Evolutionary conservation across 148 eudicot genomes (phyloP), one percentile per base, ranked within the genome.

Genomic region (Pouteria glomerata): DNA sequence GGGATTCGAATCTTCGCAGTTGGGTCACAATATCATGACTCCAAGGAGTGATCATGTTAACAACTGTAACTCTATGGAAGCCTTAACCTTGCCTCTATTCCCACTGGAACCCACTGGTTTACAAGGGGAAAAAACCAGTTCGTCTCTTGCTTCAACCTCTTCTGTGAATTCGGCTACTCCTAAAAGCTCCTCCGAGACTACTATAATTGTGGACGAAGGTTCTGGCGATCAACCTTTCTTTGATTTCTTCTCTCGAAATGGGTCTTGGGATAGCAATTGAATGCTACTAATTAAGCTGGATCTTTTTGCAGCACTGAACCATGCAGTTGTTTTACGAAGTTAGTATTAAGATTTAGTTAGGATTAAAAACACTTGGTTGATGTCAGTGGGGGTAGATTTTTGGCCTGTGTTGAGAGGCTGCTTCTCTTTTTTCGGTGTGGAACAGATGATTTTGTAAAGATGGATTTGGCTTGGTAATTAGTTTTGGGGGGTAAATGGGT

Each of bases 81-180:
- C 78, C 72, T 81, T 78, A 76, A 85, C 89, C 15, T 73, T 85
- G 82, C 76, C 76, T 65, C 81, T 92, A 30, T 92, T 92, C 73
- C 97, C 97, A 3, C 53, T 88, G 21, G 88, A 89, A 57, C 97
- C 97, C 3, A 89, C 91, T 24, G 96, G 97, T 66, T 63, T 84
- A 66, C 73, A 72, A 33, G 58, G 45, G 73, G 84, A 55, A 63
- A 65, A 41, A 8, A 65, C 48, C 75, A 80, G 52, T 21, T 44
- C 42, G 18, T 67, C 55, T 58, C 31, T 19, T 29, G 41, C 51
- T 44, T 57, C 63, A 14, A 64, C 77, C 45, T 52, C 71, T 6
- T 59, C 71, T 14, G 72, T 55, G 73, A 47, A 61, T 62, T 18
- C 57, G 35, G n/a, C 50, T 55, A 35, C 70, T 76, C 61, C 37